Percentiles rank a stretch among this genome's conserved stretches.
Conservation (phyloP, 306 rosid species). For the Aeschynomene evenia region DNA sequence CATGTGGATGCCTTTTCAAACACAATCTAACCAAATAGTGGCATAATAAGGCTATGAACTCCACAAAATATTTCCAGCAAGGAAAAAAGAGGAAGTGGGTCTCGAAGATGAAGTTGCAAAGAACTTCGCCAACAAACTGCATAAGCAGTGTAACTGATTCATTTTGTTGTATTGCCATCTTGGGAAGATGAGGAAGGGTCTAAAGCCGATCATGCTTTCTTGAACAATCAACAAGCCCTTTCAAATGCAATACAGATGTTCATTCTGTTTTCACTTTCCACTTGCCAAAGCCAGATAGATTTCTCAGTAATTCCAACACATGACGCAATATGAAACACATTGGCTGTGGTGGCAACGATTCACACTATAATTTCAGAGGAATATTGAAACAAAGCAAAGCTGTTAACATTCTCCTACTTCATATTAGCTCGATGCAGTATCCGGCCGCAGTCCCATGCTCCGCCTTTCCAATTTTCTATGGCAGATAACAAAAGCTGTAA, state of each 20-base stretch:
- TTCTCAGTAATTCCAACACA: conserved; percentile 1
- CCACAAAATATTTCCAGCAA: not conserved
- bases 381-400: not conserved
- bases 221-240: not conserved
- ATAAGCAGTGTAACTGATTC: not conserved
- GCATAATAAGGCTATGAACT: not conserved
- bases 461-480: conserved; percentile 58
- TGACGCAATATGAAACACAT: not conserved
- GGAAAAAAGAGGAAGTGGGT: not conserved
- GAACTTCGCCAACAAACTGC: not conserved
- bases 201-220: not conserved
- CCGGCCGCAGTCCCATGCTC: conserved; percentile 71
- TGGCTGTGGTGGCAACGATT: not conserved
- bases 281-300: not conserved
- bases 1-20: not conserved
- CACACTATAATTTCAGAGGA: not conserved
- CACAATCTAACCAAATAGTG: not conserved
- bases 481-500: conserved; percentile 54
- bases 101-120: too few species aligned
- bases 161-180: not conserved
- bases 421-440: conserved; percentile 65
- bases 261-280: not conserved
- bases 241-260: not conserved
- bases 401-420: conserved; percentile 39
- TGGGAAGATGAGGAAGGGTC: not conserved